phyloP scores from a whole-genome alignment of 2,329 filamentous ascomycete genomes.

The Daldinia sp. region DNA sequence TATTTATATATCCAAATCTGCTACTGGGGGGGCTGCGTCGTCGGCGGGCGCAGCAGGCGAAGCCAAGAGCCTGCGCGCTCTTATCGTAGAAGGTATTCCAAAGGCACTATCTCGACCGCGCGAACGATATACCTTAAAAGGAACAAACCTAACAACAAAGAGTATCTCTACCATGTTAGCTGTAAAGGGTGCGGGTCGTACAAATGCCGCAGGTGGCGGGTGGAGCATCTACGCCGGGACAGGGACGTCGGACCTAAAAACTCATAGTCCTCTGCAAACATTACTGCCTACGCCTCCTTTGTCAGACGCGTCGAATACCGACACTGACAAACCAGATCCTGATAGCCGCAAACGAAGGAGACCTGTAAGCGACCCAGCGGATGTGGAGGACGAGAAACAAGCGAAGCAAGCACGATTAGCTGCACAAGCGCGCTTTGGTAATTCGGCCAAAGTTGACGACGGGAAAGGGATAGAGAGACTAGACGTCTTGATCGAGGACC shows the following conservation, averaged over 20 bases:
- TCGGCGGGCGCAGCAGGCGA: constrained; percentile 62
- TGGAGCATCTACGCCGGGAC: constrained; percentile 78
- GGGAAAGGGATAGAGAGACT: constrained; percentile 72
- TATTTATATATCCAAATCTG: constrained; percentile 72
- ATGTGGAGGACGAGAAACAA: constrained; percentile 52
- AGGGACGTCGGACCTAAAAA: constrained; percentile 59
- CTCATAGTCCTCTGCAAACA: constrained; percentile 67
- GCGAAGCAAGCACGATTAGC: constrained; percentile 71
- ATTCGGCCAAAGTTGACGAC: constrained; percentile 66
- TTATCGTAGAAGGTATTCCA: constrained; percentile 83
- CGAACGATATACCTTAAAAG: constrained; percentile 75
- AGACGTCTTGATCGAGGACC: constrained; percentile 70
- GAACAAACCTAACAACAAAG: constrained; percentile 76
- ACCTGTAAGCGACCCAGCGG: constrained; percentile 41
- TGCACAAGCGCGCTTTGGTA: constrained; percentile 78
- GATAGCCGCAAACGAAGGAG: constrained; percentile 44
- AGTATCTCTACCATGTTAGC: constrained; percentile 78
- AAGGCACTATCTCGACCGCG: constrained; percentile 83
- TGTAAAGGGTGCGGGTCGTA: constrained; percentile 75
- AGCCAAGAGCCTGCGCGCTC: constrained; percentile 72
- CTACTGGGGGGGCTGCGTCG: constrained; percentile 4
- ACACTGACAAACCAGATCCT: constrained; percentile 39
- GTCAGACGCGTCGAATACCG: constrained; percentile 53
- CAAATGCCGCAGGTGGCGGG: constrained; percentile 79
- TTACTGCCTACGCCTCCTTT: constrained; percentile 62